Base-by-base conservation (phyloP, 495 filamentous ascomycete genomes). In the Aspergillus panamensis region DNA sequence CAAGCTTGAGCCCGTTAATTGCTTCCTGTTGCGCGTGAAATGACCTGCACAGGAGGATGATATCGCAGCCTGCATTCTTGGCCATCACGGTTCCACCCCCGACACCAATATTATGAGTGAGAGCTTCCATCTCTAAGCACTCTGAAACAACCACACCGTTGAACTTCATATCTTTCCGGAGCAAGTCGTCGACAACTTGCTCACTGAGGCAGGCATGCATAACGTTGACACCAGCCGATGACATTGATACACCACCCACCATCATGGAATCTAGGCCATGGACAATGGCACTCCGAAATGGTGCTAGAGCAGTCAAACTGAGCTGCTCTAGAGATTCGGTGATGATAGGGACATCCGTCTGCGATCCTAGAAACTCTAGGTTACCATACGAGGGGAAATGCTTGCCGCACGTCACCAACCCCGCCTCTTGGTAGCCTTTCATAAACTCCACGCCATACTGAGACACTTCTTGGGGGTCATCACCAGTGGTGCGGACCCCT, bases 311-410 rank as follows among this genome's bases (percentile, higher is more conserved):
- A 63, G 82, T 91, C 31, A 94, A 70, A 55, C 87, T 92, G 33
- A 96, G 79, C 63, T 94, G 90, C 61, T 96, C 91, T 10, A 96
- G 71, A 0, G 90, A 93, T 67, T 96, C 91, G 0, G 90, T 96
- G 64, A 96, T 96, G 48, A 92, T 89, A 20, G 91, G 91, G 16
- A 96, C 90, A 65, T 96, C 91, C 4, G 91, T 69, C 19, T 86
- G 87, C 14, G 90, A 92, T 2, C 91, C 90, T 1, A 94, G 78
- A 60, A 96, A 94, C 66, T 95, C 90, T n/a, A 96, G 76, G 58
- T 95, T 95, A 12, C 91, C 91, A 60, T 95, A 96, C 0, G 89
- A 93, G 17, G 91, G 91, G 59, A 96, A 96, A 70, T 96, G 91
- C 69, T 96, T 96, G 57, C 91, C 91, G 62, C 92, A 91, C 0